Conservation (phyloP, 306 rosid genomes). For the Acacia crassicarpa region DNA sequence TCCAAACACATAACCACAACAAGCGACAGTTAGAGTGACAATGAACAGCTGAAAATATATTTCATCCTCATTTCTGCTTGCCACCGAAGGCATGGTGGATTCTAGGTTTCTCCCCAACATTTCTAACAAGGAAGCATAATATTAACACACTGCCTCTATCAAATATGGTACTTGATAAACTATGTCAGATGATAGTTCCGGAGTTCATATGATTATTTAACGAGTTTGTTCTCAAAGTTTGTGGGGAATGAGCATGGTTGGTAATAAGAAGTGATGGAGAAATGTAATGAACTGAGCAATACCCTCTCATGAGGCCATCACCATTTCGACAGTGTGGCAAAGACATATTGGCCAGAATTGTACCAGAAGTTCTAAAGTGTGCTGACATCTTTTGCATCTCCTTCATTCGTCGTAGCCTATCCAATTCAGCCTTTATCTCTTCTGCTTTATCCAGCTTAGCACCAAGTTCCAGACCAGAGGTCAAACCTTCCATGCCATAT, state of each 20-base stretch:
- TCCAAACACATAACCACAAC: conserved; percentile 7
- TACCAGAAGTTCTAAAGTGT: conserved; percentile 76
- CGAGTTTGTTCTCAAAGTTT: background rate
- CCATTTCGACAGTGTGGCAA: conserved; percentile 69
- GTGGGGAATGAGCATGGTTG: background rate
- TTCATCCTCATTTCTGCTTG: background rate
- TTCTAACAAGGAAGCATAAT: conserved; percentile 6
- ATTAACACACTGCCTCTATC: conserved; percentile 2
- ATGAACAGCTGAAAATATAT: background rate
- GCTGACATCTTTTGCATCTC: conserved; percentile 62
- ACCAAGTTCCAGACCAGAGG: conserved; percentile 89
- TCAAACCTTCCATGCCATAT: conserved; percentile 94
- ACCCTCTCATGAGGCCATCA: conserved; percentile 82
- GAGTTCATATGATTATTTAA: background rate
- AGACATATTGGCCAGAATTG: conserved; percentile 75
- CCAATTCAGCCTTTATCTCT: conserved; percentile 83
- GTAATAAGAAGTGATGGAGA: background rate
- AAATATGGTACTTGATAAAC: background rate
- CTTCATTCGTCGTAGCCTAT: conserved; percentile 60
- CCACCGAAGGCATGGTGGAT: background rate
- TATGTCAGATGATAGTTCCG: background rate
- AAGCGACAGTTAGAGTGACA: background rate
- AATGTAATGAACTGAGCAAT: conserved; percentile 30
- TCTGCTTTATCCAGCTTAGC: conserved; percentile 68
- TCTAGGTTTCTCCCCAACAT: conserved; percentile 1